Conservation (phyloP, 441 rosid species). For the Corymbia citriodora region DNA sequence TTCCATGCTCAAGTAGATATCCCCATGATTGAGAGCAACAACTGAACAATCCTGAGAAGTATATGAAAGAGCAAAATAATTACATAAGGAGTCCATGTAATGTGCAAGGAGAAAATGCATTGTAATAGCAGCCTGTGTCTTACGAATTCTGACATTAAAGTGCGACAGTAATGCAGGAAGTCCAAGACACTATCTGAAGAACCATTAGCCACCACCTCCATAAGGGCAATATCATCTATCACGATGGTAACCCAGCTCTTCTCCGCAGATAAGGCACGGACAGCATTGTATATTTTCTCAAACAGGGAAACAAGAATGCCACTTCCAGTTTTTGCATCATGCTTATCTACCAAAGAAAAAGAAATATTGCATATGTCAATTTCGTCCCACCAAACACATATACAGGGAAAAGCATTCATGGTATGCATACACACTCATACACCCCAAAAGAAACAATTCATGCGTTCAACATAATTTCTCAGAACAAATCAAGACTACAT, state of each 20-base stretch:
- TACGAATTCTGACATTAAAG: constrained; percentile 68
- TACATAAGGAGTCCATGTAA: not conserved
- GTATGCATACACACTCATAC: not conserved
- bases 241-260: constrained; percentile 48
- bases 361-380: not conserved
- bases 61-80: not conserved
- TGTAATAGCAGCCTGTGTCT: constrained; percentile 10
- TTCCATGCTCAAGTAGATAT: constrained; percentile 56
- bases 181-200: constrained; percentile 55
- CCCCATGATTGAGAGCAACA: constrained; percentile 64
- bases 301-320: constrained; percentile 44
- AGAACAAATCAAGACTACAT: not conserved
- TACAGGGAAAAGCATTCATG: not conserved
- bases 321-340: constrained; percentile 23
- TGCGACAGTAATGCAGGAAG: constrained; percentile 81
- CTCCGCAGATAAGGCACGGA: constrained; percentile 32
- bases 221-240: constrained; percentile 82
- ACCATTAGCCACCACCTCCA: constrained; percentile 73
- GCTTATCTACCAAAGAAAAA: constrained; percentile 29
- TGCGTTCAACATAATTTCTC: not conserved
- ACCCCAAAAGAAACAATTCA: not conserved
- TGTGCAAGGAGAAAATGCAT: not conserved
- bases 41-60: constrained; percentile 62
- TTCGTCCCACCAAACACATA: not conserved
- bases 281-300: constrained; percentile 40